Conservation (phyloP, 2,329 filamentous ascomycete genomes). For the Chrysoporthe puriensis region DNA sequence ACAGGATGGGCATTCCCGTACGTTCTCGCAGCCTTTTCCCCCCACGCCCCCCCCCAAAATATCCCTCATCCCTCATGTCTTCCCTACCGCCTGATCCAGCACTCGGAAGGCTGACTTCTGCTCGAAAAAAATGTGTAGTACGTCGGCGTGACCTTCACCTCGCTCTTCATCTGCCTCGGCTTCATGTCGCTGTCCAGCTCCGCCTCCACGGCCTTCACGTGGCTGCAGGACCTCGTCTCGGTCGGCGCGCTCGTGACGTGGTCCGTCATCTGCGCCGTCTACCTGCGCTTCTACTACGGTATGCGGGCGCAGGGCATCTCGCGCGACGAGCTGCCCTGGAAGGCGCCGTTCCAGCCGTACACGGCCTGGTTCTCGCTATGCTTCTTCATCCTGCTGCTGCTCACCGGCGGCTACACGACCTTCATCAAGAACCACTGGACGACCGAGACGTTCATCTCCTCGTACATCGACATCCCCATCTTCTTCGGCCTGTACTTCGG, state of each 20-base stretch:
- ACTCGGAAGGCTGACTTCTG: conserved; percentile 28
- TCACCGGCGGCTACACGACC: conserved; percentile 22
- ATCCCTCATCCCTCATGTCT: too few relatives aligned
- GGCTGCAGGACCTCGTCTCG: conserved; percentile 36
- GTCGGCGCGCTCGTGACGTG: conserved; percentile 38
- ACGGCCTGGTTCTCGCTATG: conserved; percentile 12
- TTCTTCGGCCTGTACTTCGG: conserved; percentile 35
- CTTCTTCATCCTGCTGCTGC: conserved; percentile 20
- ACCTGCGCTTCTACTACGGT: conserved; percentile 35
- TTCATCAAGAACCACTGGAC: conserved; percentile 26
- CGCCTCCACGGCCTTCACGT: conserved; percentile 28
- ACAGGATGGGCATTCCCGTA: conserved; percentile 45
- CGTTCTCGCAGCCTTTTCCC: conserved; percentile 26
- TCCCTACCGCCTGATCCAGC: too few relatives aligned
- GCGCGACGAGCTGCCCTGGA: conserved; percentile 15
- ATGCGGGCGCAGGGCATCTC: conserved; percentile 34
- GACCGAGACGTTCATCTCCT: conserved; percentile 35
- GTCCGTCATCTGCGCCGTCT: conserved; percentile 38
- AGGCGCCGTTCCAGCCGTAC: conserved; percentile 19
- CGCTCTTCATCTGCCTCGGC: conserved; percentile 16
- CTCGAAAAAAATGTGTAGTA: conserved; percentile 17
- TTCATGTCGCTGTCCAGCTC: conserved; percentile 21
- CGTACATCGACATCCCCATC: conserved; percentile 37
- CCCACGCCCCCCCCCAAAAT: too few relatives aligned
- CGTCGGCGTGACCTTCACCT: conserved; percentile 11